phyloP scores from a whole-genome alignment of 148 eudicot species.

The Spergularia bocconei region DNA sequence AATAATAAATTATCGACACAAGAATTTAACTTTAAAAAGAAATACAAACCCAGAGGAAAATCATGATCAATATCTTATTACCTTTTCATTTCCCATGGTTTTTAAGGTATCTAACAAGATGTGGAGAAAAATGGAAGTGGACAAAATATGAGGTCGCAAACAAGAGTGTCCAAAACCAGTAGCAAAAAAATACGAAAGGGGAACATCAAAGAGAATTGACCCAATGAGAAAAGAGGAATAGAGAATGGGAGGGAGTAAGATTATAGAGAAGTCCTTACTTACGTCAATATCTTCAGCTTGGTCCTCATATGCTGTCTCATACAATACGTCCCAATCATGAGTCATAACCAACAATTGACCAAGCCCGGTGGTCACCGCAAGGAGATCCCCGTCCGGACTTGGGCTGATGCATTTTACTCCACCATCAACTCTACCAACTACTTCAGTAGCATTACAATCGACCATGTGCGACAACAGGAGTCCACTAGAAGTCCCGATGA shows the following conservation, averaged over 20 bases:
- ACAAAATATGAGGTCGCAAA: no score
- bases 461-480: constrained; percentile 62
- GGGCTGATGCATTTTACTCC: constrained; percentile 93
- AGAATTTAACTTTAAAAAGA: not conserved
- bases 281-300: constrained; percentile 63
- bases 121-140: no score
- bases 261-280: constrained; percentile 63
- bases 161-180: no score
- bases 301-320: constrained; percentile 74
- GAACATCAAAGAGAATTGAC: no score
- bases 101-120: no score
- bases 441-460: constrained; percentile 60
- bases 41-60: not conserved
- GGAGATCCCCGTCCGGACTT: constrained; percentile 96
- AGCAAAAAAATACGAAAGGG: no score
- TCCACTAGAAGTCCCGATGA: constrained; percentile 79
- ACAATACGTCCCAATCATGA: constrained; percentile 90
- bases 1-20: not conserved
- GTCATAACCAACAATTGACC: constrained; percentile 89
- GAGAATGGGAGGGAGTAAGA: not conserved
- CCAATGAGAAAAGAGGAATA: no score
- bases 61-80: no score
- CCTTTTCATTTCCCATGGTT: no score
- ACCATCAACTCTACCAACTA: constrained; percentile 91
- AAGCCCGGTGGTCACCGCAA: constrained; percentile 74